phyloP scores from a whole-genome alignment of 1,139 yeast species.

The Hansenula lynferdii region DNA sequence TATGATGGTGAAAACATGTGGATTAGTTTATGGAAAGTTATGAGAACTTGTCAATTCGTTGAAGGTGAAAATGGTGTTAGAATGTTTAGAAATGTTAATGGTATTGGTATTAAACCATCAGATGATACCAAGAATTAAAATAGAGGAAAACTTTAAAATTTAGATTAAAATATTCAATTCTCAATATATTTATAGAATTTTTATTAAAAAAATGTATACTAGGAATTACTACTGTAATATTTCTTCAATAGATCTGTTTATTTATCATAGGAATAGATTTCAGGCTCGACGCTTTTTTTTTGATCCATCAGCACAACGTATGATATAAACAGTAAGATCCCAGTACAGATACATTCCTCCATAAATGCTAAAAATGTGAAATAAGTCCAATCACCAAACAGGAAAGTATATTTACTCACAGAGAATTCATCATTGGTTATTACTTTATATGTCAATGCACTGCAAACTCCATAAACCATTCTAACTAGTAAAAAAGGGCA shows the following conservation, averaged over 20 bases:
- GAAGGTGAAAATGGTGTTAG: conserved; percentile 56
- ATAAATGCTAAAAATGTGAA: conserved; percentile 4
- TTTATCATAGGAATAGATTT: no score
- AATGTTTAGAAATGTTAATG: conserved; percentile 56
- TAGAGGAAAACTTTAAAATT: no score
- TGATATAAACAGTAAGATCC: no score
- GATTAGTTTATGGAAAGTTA: conserved; percentile 49
- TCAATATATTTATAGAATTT: no score
- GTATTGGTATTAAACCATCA: conserved; percentile 36
- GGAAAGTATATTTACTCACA: conserved; percentile 2
- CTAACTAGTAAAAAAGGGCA: conserved; percentile 4
- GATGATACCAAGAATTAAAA: conserved; percentile 4
- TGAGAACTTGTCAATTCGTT: conserved; percentile 54
- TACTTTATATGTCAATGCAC: conserved; percentile 8
- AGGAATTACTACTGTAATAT: no score
- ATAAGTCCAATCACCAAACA: conserved; percentile 6
- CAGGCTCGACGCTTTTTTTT: no score
- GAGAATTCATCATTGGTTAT: neutral
- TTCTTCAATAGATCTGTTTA: no score
- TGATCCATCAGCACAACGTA: no score
- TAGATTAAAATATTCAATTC: no score
- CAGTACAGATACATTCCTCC: conserved; percentile 6
- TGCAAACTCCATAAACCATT: conserved; percentile 5
- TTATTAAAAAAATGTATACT: no score
- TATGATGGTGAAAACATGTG: conserved; percentile 54